Conservation (phyloP, 495 filamentous ascomycete genomes). For the Letharia columbiana region DNA sequence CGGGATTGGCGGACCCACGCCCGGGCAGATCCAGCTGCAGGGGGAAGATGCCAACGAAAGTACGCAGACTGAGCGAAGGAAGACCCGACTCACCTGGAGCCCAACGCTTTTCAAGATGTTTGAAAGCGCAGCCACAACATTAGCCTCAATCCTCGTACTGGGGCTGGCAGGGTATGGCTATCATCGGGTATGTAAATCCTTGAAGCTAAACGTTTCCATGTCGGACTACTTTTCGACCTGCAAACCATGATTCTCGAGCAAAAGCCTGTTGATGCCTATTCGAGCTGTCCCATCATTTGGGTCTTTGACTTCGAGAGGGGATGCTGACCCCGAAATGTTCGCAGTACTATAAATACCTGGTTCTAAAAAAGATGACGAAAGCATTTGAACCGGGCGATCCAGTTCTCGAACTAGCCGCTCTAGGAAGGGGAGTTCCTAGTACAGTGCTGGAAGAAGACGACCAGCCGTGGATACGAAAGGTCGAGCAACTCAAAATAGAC, state of each 20-base stretch:
- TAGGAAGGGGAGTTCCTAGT: conserved; percentile 37
- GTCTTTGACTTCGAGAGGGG: background rate
- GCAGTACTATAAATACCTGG: conserved; percentile 75
- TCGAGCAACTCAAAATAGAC: conserved; percentile 74
- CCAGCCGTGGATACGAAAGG: conserved; percentile 68
- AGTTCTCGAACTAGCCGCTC: conserved; percentile 78
- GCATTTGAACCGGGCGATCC: conserved; percentile 93
- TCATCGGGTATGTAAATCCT: conserved; percentile 34
- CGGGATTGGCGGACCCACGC: conserved; percentile 19
- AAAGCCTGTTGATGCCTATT: conserved; percentile 34
- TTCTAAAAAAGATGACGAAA: conserved; percentile 82
- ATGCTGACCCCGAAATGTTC: background rate
- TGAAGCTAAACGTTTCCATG: background rate
- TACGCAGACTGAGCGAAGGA: background rate
- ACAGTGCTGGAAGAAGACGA: conserved; percentile 33
- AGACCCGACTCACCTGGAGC: conserved; percentile 26
- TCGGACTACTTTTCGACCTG: background rate
- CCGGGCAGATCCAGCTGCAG: conserved; percentile 15
- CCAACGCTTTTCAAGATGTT: conserved; percentile 66
- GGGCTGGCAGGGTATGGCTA: conserved; percentile 85
- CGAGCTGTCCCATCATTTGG: conserved; percentile 27
- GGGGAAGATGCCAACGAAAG: conserved; percentile 8
- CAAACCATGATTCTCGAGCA: background rate
- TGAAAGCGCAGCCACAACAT: conserved; percentile 76
- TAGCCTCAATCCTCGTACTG: conserved; percentile 75